Conservation (phyloP, 2,329 filamentous ascomycete genomes). For the Aspergillus sp. region DNA sequence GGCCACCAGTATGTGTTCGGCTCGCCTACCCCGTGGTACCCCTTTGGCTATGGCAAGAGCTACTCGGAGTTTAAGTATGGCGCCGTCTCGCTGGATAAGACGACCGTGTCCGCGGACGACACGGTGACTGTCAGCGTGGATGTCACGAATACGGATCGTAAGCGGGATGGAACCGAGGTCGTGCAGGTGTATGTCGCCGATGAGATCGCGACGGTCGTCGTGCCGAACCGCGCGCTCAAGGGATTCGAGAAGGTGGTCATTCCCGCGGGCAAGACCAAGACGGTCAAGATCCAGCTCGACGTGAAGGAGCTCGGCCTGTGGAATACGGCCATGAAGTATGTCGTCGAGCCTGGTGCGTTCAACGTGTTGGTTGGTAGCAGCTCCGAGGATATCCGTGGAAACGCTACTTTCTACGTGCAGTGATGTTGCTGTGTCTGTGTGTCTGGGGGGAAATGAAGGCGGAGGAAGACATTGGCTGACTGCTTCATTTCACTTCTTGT, state of each 20-base stretch:
- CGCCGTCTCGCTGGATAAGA: conserved; percentile 27
- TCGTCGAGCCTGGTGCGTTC: conserved; percentile 71
- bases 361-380: conserved; percentile 59
- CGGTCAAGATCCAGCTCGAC: conserved; percentile 51
- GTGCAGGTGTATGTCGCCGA: conserved; percentile 69
- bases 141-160: conserved; percentile 57
- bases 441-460: not conserved
- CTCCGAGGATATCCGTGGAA: conserved; percentile 34
- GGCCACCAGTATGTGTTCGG: conserved; percentile 65
- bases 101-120: conserved; percentile 53
- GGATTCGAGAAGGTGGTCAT: conserved; percentile 67
- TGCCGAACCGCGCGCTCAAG: conserved; percentile 64
- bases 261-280: conserved; percentile 59
- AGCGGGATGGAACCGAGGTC: conserved; percentile 62
- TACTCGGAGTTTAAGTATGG: conserved; percentile 64
- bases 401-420: conserved; percentile 31
- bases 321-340: conserved; percentile 64
- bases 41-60: conserved; percentile 66
- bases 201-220: conserved; percentile 59
- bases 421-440: not conserved
- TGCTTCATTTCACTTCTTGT: not conserved
- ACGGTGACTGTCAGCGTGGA: conserved; percentile 60
- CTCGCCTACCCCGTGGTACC: conserved; percentile 59
- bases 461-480: not conserved
- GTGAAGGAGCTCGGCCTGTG: conserved; percentile 56